A percentile compares a stretch with the other conserved stretches of the same genome.
phyloP scores from a whole-genome alignment of 805 yeast genomes.

The Kluyveromyces siamensis region DNA sequence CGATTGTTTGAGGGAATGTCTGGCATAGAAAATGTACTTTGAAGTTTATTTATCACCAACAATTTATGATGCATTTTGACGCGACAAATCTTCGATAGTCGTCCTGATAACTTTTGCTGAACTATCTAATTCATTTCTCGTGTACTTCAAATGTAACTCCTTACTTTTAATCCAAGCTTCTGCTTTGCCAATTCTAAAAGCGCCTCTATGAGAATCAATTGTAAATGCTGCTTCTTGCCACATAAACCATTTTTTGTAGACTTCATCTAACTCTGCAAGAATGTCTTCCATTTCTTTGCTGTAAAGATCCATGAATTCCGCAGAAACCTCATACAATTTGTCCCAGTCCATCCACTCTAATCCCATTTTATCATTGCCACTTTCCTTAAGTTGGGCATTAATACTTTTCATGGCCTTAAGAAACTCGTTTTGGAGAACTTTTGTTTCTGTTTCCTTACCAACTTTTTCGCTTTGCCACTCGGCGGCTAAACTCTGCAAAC shows the following conservation, averaged over 20 bases:
- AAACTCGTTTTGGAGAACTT: constrained; percentile 12
- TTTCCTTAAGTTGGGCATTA: constrained; percentile 9
- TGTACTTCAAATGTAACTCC: constrained; percentile 17
- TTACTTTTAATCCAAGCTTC: constrained; percentile 24
- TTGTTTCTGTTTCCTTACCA: constrained; percentile 6
- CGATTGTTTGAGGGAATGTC: constrained; percentile 45
- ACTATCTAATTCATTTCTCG: constrained; percentile 13
- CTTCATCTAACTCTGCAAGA: constrained; percentile 14
- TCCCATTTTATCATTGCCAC: constrained; percentile 3
- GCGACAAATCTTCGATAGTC: constrained; percentile 18
- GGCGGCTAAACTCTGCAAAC: constrained; percentile 15
- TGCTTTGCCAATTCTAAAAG: constrained; percentile 15
- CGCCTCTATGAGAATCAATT: constrained; percentile 25
- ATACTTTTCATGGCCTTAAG: constrained; percentile 11
- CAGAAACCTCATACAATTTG: constrained; percentile 20
- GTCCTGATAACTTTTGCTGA: constrained; percentile 22
- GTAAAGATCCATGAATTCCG: constrained; percentile 23
- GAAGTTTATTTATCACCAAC: neutral
- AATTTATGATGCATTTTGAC: neutral
- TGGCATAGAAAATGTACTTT: constrained; percentile 16
- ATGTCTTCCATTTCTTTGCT: constrained; percentile 19
- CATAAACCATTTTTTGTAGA: constrained; percentile 15
- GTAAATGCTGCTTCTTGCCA: constrained; percentile 30
- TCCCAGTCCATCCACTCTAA: constrained; percentile 23
- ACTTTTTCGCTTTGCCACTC: constrained; percentile 17